phyloP scores from a whole-genome alignment of 768 basidiomycete genomes.

The Boletus huronensis region DNA sequence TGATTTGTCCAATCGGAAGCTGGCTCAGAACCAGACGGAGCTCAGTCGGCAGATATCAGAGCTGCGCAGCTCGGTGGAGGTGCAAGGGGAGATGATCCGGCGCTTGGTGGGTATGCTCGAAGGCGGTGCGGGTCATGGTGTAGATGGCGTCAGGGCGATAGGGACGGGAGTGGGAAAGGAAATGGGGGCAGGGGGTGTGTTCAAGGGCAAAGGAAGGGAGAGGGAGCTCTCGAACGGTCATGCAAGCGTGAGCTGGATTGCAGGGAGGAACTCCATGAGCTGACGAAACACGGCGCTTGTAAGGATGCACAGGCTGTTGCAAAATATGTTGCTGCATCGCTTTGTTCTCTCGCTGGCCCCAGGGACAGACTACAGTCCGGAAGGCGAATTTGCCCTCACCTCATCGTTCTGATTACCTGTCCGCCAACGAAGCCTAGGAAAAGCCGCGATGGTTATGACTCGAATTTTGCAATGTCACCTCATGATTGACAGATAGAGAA shows the following conservation, averaged over 20 bases:
- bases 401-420: background rate
- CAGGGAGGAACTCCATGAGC: conserved; percentile 11
- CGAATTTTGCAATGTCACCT: no score
- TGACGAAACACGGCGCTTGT: conserved; percentile 1
- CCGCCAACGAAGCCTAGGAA: no score
- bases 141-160: background rate
- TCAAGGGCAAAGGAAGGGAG: conserved; percentile 18
- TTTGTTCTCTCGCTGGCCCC: background rate
- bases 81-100: conserved; percentile 51
- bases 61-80: conserved; percentile 51
- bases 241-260: background rate
- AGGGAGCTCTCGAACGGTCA: background rate
- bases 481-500: background rate
- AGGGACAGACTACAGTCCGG: background rate
- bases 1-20: conserved; percentile 56
- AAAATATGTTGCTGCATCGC: background rate
- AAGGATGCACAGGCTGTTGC: background rate
- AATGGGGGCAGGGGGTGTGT: background rate
- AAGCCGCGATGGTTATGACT: background rate
- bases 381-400: background rate
- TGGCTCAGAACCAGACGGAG: conserved; percentile 65
- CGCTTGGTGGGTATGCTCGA: conserved; percentile 22
- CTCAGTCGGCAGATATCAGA: conserved; percentile 63
- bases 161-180: background rate
- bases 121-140: background rate